Evolutionary conservation across 2,329 filamentous ascomycete species (phyloP).

Genomic region (Trichoderma pleuroti): DNA sequence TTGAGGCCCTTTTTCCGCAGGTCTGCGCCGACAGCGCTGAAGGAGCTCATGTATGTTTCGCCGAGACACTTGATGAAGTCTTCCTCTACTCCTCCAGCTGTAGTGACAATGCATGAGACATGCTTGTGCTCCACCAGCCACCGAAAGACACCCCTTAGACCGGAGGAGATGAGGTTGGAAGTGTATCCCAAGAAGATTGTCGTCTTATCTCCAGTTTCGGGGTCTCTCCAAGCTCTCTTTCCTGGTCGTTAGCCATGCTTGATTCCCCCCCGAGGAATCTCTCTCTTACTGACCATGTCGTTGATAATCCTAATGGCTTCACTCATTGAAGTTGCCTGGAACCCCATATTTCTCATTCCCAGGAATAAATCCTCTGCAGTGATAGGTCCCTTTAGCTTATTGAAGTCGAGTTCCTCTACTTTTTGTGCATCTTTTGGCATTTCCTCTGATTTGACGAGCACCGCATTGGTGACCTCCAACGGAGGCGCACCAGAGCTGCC

Average conservation of each 20-base stretch:
- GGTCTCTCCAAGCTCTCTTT: constrained; percentile 73
- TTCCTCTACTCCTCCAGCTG: constrained; percentile 92
- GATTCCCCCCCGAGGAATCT: not conserved
- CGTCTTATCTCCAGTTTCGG: constrained; percentile 72
- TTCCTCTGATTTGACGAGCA: constrained; percentile 78
- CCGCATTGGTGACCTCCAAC: constrained; percentile 67
- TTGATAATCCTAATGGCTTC: constrained; percentile 92
- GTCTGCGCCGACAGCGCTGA: constrained; percentile 70
- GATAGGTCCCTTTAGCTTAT: constrained; percentile 71
- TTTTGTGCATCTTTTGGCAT: constrained; percentile 74
- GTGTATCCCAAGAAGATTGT: constrained; percentile 98
- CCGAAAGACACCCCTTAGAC: constrained; percentile 83
- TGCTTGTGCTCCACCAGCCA: constrained; percentile 92
- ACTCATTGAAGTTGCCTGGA: constrained; percentile 66
- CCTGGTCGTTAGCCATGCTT: not conserved
- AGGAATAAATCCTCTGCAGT: constrained; percentile 81
- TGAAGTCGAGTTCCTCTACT: constrained; percentile 90
- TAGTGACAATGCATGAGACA: constrained; percentile 89
- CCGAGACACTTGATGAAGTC: constrained; percentile 98
- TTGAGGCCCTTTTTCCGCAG: constrained; percentile 86
- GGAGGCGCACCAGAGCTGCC: constrained; percentile 46
- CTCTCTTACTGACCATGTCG: constrained; percentile 69
- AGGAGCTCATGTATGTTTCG: constrained; percentile 87
- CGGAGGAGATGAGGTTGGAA: constrained; percentile 95
- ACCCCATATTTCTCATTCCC: constrained; percentile 83